A percentile compares a stretch with the other conserved stretches of the same genome.
Conservation (phyloP, 179 eudicot species). For the Drosera spatulata region DNA sequence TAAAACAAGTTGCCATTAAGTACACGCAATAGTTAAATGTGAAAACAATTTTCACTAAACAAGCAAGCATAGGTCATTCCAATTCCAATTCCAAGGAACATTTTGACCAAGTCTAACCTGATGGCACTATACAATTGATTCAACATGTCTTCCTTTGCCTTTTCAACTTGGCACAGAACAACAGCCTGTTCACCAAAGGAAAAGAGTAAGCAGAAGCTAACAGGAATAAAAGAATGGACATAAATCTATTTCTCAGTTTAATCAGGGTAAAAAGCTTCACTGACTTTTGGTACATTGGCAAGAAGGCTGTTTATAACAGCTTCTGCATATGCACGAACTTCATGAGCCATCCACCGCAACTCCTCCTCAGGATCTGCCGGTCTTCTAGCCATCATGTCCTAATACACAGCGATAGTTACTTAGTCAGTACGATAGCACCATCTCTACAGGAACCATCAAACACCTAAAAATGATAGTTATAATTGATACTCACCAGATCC, state of each 20-base stretch:
- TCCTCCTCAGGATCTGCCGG: constrained; percentile 99
- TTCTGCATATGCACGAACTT: constrained; percentile 99
- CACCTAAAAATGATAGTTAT: no score
- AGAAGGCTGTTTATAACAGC: constrained; percentile 98
- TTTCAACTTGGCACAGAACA: constrained; percentile 99
- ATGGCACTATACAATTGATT: constrained; percentile 83
- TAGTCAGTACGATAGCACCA: no score
- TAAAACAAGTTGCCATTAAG: no score
- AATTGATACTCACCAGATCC: no score
- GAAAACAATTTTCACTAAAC: background rate
- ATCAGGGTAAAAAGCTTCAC: constrained; percentile 1
- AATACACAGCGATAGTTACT: constrained; percentile 6
- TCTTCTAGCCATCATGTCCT: constrained; percentile 94
- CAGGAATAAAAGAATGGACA: background rate
- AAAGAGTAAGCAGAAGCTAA: background rate
- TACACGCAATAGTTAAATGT: background rate
- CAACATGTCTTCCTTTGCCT: constrained; percentile 99
- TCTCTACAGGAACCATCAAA: no score
- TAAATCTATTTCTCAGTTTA: no score
- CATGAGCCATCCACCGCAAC: constrained; percentile 99
- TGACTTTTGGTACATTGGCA: constrained; percentile 96
- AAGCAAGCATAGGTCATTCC: background rate
- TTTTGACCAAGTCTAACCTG: constrained; percentile 36
- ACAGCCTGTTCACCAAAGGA: constrained; percentile 65
- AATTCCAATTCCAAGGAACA: background rate